These are phyloP conservation scores for Aspergillus vadensis DNA, from an alignment of 2,329 filamentous ascomycete genomes.

Conservation along the genomic window DNA sequence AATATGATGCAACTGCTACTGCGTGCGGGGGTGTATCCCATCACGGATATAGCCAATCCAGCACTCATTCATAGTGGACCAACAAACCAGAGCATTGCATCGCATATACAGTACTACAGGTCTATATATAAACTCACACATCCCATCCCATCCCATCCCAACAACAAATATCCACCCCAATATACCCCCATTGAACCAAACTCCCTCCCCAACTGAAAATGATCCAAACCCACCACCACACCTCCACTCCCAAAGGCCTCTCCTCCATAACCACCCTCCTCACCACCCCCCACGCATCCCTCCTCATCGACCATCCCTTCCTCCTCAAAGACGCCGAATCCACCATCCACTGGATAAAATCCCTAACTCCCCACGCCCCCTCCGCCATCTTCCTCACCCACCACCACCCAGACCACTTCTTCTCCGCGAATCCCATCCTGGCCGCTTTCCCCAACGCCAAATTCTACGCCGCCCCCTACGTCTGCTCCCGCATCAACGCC, in stretches of 20 bases:
- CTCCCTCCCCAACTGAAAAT: no score
- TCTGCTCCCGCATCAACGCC: slow-evolving; percentile 35
- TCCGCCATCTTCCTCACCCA: slow-evolving; percentile 38
- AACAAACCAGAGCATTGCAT: no score
- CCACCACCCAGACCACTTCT: slow-evolving; percentile 41
- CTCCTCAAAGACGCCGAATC: slow-evolving; percentile 34
- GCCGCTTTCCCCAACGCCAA: slow-evolving; percentile 28
- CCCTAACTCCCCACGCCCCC: slow-evolving; percentile 26
- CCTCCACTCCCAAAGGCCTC: slow-evolving; percentile 28
- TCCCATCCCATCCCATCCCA: no score
- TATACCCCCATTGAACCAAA: no score
- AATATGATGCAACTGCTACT: no score
- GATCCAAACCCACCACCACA: slow-evolving; percentile 19
- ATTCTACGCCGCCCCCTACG: slow-evolving; percentile 29
- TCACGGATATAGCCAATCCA: no score
- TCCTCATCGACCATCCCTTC: slow-evolving; percentile 37
- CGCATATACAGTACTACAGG: no score
- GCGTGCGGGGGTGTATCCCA: no score
- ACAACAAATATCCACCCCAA: no score
- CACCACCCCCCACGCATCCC: slow-evolving; percentile 13
- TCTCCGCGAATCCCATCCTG: slow-evolving; percentile 34
- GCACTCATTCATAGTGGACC: no score
- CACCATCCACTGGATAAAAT: slow-evolving; percentile 31
- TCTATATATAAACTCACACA: no score
- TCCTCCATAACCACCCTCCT: slow-evolving; percentile 25